phyloP scores from a whole-genome alignment of 2,329 filamentous ascomycete genomes.

The Onygena corvina region DNA sequence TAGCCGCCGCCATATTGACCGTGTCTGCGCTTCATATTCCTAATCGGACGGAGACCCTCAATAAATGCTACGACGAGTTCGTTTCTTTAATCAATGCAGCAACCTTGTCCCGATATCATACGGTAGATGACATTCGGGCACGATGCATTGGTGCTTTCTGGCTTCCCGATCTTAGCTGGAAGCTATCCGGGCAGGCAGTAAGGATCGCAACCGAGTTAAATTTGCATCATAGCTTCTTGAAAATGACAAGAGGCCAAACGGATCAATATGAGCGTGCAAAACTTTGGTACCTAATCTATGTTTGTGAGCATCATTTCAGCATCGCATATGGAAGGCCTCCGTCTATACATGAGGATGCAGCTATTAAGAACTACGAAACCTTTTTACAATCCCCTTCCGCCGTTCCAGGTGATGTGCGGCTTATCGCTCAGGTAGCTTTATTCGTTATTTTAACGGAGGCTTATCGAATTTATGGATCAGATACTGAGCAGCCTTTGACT shows the following conservation, averaged over 20 bases:
- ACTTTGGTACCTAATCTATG: slow-evolving; percentile 52
- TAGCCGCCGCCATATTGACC: slow-evolving; percentile 46
- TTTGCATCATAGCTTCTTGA: slow-evolving; percentile 43
- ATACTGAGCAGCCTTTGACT: slow-evolving; percentile 42
- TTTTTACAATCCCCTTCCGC: slow-evolving; percentile 43
- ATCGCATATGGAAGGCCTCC: slow-evolving; percentile 50
- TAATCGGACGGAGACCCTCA: slow-evolving; percentile 41
- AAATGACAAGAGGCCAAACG: slow-evolving; percentile 37
- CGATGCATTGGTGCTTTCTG: slow-evolving; percentile 52
- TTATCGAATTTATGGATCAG: slow-evolving; percentile 47
- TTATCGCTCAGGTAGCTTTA: slow-evolving; percentile 47
- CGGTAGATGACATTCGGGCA: slow-evolving; percentile 46
- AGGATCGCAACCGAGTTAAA: slow-evolving; percentile 48
- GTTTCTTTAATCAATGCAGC: slow-evolving; percentile 45
- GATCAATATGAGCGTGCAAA: slow-evolving; percentile 45
- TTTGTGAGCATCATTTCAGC: slow-evolving; percentile 54
- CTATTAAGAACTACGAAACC: slow-evolving; percentile 46
- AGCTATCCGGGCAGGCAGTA: slow-evolving; percentile 47
- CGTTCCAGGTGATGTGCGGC: slow-evolving; percentile 44
- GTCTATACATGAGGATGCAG: slow-evolving; percentile 46
- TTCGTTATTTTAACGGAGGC: slow-evolving; percentile 47
- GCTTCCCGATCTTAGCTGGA: slow-evolving; percentile 52
- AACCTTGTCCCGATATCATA: slow-evolving; percentile 47
- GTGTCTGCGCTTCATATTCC: slow-evolving; percentile 49
- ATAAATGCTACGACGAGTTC: slow-evolving; percentile 46